phyloP scores from a whole-genome alignment of 345 rosid species.

The Eucalyptus decipiens region DNA sequence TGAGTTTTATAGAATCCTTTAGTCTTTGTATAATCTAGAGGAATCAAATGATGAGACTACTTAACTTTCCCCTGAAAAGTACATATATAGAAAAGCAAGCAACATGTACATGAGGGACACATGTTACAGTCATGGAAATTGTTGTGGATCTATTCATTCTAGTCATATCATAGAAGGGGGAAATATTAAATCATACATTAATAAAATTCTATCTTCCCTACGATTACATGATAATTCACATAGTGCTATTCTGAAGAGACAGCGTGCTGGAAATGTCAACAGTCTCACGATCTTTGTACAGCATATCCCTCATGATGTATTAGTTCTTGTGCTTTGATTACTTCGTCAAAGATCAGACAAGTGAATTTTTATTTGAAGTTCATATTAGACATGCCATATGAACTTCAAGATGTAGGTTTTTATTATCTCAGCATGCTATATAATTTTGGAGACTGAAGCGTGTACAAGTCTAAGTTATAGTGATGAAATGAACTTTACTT shows the following conservation, averaged over 20 bases:
- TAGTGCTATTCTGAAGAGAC: not conserved
- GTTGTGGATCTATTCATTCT: not conserved
- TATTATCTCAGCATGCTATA: not conserved
- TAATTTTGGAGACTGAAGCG: not conserved
- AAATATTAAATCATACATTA: not conserved
- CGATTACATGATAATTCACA: not conserved
- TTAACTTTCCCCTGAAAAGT: not conserved
- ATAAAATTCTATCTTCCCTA: not conserved
- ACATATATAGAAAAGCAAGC: not conserved
- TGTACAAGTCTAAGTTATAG: not conserved
- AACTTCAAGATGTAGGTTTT: not conserved
- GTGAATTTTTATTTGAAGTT: not conserved
- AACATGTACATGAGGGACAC: not conserved
- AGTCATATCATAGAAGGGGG: not conserved
- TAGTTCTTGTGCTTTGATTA: not conserved
- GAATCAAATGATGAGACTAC: not conserved
- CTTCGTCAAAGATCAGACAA: not conserved
- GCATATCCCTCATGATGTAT: not conserved
- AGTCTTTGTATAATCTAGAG: not conserved
- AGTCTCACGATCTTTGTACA: not conserved
- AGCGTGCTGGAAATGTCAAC: not conserved
- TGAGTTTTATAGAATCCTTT: not conserved
- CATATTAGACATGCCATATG: not conserved
- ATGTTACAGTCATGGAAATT: not conserved
- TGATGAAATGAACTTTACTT: not conserved